Conservation (phyloP, 768 basidiomycete species). For the Suillus hirtellus region DNA sequence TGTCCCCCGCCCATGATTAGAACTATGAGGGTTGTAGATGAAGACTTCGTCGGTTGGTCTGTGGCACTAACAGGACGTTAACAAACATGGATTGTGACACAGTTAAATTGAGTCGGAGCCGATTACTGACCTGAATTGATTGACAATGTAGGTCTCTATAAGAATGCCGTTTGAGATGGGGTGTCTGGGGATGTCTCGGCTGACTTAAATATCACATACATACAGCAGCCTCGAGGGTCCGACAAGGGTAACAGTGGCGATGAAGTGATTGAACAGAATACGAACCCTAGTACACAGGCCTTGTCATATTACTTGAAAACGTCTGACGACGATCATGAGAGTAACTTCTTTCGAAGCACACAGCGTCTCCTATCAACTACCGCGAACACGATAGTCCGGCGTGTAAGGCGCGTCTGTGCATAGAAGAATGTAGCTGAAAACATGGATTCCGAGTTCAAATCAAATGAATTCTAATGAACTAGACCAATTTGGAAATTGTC, state of each 20-base stretch:
- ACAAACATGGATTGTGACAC: neutral
- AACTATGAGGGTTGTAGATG: neutral
- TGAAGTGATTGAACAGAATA: too few species aligned
- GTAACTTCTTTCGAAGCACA: neutral
- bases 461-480: too few species aligned
- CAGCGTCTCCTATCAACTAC: neutral
- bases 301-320: neutral
- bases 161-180: neutral
- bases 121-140: neutral
- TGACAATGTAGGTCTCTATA: neutral
- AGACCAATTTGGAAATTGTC: too few species aligned
- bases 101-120: neutral
- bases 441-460: too few species aligned
- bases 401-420: neutral
- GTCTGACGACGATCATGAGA: neutral
- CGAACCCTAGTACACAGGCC: neutral
- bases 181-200: neutral
- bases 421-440: neutral
- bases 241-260: neutral
- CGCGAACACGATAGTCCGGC: neutral
- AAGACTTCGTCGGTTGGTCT: slow-evolving; percentile 1
- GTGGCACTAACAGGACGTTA: neutral
- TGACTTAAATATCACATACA: neutral
- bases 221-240: neutral
- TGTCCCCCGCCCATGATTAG: slow-evolving; percentile 27